Evolutionary conservation across 768 basidiomycete genomes (phyloP).

Genomic region (Mycena filopes): DNA sequence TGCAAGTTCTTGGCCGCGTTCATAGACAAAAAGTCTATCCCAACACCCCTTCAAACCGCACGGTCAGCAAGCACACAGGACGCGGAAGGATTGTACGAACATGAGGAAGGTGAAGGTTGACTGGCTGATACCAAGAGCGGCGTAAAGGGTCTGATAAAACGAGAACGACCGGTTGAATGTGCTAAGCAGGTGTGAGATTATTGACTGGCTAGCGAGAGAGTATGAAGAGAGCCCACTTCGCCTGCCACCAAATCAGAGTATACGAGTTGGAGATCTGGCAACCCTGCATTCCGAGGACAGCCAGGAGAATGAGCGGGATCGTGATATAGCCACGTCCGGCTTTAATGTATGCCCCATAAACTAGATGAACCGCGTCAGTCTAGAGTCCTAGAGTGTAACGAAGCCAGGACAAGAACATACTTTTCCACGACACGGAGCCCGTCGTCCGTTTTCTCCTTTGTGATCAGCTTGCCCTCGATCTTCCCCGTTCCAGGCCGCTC

Average conservation of each 20-base stretch:
- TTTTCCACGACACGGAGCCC: slow-evolving; percentile 64
- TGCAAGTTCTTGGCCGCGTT: slow-evolving; percentile 74
- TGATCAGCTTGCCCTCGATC: slow-evolving; percentile 73
- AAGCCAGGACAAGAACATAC: slow-evolving; percentile 40
- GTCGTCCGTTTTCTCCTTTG: slow-evolving; percentile 73
- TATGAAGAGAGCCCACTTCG: slow-evolving; percentile 52
- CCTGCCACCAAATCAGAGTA: slow-evolving; percentile 79
- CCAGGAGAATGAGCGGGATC: slow-evolving; percentile 59
- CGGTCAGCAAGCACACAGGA: not conserved
- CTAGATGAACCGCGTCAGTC: slow-evolving; percentile 44
- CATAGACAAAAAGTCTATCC: slow-evolving; percentile 66
- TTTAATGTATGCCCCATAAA: slow-evolving; percentile 67
- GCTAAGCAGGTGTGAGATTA: slow-evolving; percentile 38
- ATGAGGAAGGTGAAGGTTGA: slow-evolving; percentile 64
- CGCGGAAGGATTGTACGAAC: slow-evolving; percentile 50
- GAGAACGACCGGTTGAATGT: slow-evolving; percentile 59
- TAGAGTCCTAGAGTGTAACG: too few species aligned
- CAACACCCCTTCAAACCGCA: slow-evolving; percentile 52
- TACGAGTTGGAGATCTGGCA: slow-evolving; percentile 72
- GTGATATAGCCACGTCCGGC: slow-evolving; percentile 65
- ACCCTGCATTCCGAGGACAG: slow-evolving; percentile 68
- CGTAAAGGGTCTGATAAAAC: slow-evolving; percentile 75
- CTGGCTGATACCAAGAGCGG: slow-evolving; percentile 67
- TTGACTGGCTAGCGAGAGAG: not conserved
- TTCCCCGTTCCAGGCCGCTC: slow-evolving; percentile 64